Conservation (phyloP, 257 asterid species). For the Scutellaria minor region DNA sequence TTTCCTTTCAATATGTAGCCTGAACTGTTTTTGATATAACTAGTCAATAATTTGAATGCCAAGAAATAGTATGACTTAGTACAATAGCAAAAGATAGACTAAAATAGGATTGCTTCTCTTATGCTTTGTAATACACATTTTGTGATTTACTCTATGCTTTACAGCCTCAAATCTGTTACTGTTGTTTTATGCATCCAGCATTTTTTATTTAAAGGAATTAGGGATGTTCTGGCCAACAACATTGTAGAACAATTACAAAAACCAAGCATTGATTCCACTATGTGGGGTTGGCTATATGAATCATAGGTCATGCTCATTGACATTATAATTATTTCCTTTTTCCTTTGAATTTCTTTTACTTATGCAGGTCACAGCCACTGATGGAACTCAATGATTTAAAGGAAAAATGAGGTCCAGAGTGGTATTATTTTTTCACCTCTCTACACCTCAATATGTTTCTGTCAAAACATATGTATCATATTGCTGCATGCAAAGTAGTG, state of each 20-base stretch:
- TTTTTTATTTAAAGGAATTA: not conserved
- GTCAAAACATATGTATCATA: constrained; percentile 38
- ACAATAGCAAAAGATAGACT: not conserved
- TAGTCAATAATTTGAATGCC: constrained; percentile 15
- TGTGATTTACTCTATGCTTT: not conserved
- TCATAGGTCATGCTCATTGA: no score
- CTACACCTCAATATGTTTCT: constrained; percentile 23
- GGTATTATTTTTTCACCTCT: constrained; percentile 30
- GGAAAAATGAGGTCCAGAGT: constrained; percentile 46
- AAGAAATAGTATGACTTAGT: constrained; percentile 9
- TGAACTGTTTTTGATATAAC: constrained; percentile 10
- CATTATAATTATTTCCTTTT: not conserved
- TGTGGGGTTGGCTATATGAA: no score
- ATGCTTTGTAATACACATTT: constrained; percentile 8
- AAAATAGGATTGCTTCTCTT: not conserved
- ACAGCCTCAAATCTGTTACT: not conserved
- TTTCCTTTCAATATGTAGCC: constrained; percentile 5
- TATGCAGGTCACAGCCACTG: constrained; percentile 62
- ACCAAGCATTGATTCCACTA: no score
- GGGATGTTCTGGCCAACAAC: not conserved
- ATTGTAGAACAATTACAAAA: not conserved
- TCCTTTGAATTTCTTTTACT: constrained; percentile 24
- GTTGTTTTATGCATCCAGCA: not conserved
- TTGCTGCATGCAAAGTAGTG: constrained; percentile 32
- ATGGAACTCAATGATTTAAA: constrained; percentile 47